Evolutionary conservation across 2,329 filamentous ascomycete genomes (phyloP), one percentile per base, ranked within the genome.

Genomic region (Chalaropsis thielavioides): DNA sequence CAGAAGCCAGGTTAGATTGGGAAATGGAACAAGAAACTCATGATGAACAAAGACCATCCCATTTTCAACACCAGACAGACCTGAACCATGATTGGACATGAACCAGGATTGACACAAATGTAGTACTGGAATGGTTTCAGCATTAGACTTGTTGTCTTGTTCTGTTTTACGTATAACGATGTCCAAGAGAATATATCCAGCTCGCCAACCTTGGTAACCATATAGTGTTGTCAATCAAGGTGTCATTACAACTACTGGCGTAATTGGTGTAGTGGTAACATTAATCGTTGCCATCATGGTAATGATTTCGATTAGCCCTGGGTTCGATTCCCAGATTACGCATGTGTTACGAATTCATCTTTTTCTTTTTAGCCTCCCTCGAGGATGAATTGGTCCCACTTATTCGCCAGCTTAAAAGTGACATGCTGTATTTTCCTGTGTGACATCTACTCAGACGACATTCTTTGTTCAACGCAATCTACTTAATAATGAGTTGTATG

Each of bases 241-340:
- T 3, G 8, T 3, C 3, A 35, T 3, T 27, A 7, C 43, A 46
- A 31, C n/a, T 19, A 7, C 5, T n/a, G 17, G 54, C 54, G 54
- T 58, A 58, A 58, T 58, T 58, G 54, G 54, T 58, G 54, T 58
- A 58, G 54, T 58, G 54, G 54, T 58, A 58, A 58, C 54, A 58
- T 58, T 58, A 58, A 58, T 58, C 54, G 54, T 58, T 58, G 54
- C 54, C 54, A 58, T 58, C 54, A 4, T 15, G 54, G 54, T 58
- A 58, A 35, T 58, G 54, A 58, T 58, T 58, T 58, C 54, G 54
- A 58, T 58, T 58, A 58, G 54, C 54, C 54, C 54, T 58, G 54
- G 54, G 54, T 58, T 58, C 54, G 54, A 58, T 58, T 58, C 54
- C 54, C 54, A 58, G 54, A 58, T 58, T 58, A 58, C 54, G 54